These are phyloP conservation scores for Paecilomyces formosus DNA, from an alignment of 2,329 filamentous ascomycete genomes.

Conservation along the genomic window DNA sequence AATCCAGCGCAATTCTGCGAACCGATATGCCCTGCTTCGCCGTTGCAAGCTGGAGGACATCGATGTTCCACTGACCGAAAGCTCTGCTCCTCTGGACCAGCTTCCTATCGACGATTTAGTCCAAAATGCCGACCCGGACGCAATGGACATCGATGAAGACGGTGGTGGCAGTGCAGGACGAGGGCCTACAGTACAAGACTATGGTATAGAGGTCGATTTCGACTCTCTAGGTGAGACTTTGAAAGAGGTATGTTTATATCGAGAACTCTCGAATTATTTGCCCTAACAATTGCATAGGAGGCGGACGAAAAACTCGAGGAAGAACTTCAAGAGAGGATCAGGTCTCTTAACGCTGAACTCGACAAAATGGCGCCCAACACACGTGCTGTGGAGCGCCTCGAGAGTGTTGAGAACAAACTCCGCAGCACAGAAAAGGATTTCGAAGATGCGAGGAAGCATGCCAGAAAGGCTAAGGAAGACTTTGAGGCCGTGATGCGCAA, in stretches of 20 bases:
- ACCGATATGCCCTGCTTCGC: slow-evolving; percentile 75
- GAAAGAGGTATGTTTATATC: slow-evolving; percentile 54
- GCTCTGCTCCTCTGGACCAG: slow-evolving; percentile 65
- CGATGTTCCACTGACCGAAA: slow-evolving; percentile 66
- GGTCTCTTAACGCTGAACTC: slow-evolving; percentile 65
- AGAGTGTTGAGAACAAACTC: slow-evolving; percentile 75
- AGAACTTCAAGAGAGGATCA: slow-evolving; percentile 69
- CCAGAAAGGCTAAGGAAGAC: slow-evolving; percentile 68
- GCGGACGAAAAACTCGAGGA: slow-evolving; percentile 66
- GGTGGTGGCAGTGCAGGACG: slow-evolving; percentile 40
- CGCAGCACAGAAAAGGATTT: slow-evolving; percentile 83
- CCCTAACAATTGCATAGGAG: slow-evolving; percentile 44
- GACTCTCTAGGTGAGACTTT: slow-evolving; percentile 73
- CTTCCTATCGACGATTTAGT: slow-evolving; percentile 82
- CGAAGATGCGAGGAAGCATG: slow-evolving; percentile 69
- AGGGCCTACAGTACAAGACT: slow-evolving; percentile 68
- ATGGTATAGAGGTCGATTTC: slow-evolving; percentile 88
- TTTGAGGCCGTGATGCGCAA: slow-evolving; percentile 77
- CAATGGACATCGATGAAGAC: slow-evolving; percentile 86
- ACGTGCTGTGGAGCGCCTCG: slow-evolving; percentile 85
- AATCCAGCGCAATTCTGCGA: slow-evolving; percentile 75
- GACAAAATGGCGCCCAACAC: slow-evolving; percentile 97
- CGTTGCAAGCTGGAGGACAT: slow-evolving; percentile 93
- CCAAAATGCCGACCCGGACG: slow-evolving; percentile 65
- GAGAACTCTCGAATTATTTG: not conserved